Conservation (phyloP, 1,284 basidiomycete genomes). For the Entoloma clypeatum region DNA sequence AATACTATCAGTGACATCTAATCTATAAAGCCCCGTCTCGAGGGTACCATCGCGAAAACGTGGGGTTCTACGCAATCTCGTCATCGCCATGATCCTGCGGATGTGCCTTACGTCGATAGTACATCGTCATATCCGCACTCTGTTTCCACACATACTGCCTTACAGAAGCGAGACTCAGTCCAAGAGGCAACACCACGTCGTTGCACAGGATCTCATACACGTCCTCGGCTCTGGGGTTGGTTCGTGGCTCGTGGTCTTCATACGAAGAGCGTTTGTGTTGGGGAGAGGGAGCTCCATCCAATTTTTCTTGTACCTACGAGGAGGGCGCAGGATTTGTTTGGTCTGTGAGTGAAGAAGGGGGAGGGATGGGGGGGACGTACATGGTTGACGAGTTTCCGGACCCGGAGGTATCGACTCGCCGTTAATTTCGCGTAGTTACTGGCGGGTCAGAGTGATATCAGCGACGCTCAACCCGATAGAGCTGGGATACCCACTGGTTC, state of each 20-base stretch:
- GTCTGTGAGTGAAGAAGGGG: no score
- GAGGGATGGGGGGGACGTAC: no score
- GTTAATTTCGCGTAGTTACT: constrained; percentile 83
- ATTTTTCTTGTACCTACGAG: constrained; percentile 78
- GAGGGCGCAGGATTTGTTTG: background rate
- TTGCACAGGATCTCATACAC: constrained; percentile 87
- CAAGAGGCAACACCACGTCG: constrained; percentile 71
- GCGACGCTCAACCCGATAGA: background rate
- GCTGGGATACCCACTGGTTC: constrained; percentile 56
- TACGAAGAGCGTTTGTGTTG: constrained; percentile 5
- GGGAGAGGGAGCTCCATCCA: constrained; percentile 53
- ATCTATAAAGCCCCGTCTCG: no score
- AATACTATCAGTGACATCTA: no score
- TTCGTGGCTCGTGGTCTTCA: constrained; percentile 18
- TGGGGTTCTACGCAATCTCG: no score
- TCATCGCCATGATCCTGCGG: no score
- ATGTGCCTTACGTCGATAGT: constrained; percentile 66
- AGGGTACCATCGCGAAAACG: no score
- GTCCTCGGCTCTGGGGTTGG: constrained; percentile 56
- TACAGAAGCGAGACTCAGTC: constrained; percentile 87
- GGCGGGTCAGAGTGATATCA: constrained; percentile 15
- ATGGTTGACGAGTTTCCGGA: constrained; percentile 81
- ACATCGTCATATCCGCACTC: constrained; percentile 75
- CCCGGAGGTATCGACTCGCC: constrained; percentile 80
- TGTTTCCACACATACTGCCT: constrained; percentile 86